These are phyloP conservation scores for Tremella yokohamensis DNA, from an alignment of 768 basidiomycete species.

Conservation along the genomic window DNA sequence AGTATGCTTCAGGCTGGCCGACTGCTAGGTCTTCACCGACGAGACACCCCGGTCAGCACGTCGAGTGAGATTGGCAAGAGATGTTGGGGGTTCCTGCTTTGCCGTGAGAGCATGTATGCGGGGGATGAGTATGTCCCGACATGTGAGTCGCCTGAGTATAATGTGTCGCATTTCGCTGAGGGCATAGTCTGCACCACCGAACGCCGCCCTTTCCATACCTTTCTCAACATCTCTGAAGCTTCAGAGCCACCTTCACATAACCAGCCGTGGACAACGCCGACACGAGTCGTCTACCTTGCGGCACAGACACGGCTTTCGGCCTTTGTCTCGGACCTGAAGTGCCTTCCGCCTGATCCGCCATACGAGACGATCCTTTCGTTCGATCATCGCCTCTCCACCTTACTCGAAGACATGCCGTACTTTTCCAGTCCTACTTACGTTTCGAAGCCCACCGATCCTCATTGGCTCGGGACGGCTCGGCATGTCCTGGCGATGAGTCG, in stretches of 20 bases:
- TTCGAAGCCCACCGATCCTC: neutral
- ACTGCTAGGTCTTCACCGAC: neutral
- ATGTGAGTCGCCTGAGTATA: neutral
- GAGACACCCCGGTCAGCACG: neutral
- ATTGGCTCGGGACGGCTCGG: neutral
- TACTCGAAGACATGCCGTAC: neutral
- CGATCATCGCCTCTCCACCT: slow-evolving; percentile 3
- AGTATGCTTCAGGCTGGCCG: slow-evolving; percentile 2
- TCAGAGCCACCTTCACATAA: neutral
- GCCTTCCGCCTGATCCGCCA: neutral
- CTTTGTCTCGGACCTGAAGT: neutral
- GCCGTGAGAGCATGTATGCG: slow-evolving; percentile 2
- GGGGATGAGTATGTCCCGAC: slow-evolving; percentile 2
- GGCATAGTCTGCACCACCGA: slow-evolving; percentile 2
- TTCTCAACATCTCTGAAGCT: slow-evolving; percentile 1
- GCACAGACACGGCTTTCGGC: neutral
- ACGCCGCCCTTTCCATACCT: neutral
- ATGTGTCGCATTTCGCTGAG: neutral
- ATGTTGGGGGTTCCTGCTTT: slow-evolving; percentile 1
- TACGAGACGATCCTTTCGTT: slow-evolving; percentile 2
- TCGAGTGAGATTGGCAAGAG: slow-evolving; percentile 5
- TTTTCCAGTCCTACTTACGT: neutral
- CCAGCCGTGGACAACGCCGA: slow-evolving; percentile 1
- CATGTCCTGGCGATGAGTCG: slow-evolving; percentile 6
- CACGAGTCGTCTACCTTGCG: neutral